A percentile compares a stretch with the other conserved stretches of the same genome.
Conservation (phyloP, 768 basidiomycete genomes). For the Termitomyces sp. region DNA sequence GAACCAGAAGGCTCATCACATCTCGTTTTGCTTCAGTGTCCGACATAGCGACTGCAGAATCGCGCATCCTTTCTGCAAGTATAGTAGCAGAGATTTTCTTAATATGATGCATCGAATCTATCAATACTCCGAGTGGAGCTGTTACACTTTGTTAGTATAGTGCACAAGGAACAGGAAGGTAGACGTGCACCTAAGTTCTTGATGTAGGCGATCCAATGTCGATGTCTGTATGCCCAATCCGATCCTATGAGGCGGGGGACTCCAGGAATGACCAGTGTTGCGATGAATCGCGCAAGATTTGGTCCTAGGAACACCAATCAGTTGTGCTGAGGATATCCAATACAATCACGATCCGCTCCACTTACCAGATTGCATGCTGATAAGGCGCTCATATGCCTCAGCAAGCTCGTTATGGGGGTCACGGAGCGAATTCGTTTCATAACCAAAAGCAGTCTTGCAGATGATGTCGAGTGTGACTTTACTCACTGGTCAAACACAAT, state of each 20-base stretch:
- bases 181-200: conserved; percentile 16
- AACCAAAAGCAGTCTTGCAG: conserved; percentile 47
- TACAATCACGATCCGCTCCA: neutral
- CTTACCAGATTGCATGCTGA: conserved; percentile 36
- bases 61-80: conserved; percentile 37
- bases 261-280: conserved; percentile 34
- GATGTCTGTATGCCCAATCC: conserved; percentile 34
- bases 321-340: neutral
- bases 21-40: conserved; percentile 43
- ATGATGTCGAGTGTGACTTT: conserved; percentile 54
- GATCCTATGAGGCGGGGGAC: conserved; percentile 25
- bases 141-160: neutral
- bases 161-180: neutral
- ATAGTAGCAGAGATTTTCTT: conserved; percentile 36
- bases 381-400: conserved; percentile 40
- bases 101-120: conserved; percentile 41
- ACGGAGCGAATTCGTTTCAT: conserved; percentile 40
- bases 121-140: conserved; percentile 21
- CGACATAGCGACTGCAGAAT: conserved; percentile 25
- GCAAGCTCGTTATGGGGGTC: conserved; percentile 45
- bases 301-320: conserved; percentile 11
- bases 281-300: conserved; percentile 34
- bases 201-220: conserved; percentile 25
- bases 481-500: conserved; percentile 30
- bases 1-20: conserved; percentile 50